Evolutionary conservation across 192 early-diverging fungal species (phyloP).

Genomic region (Obelidium mucronatum): DNA sequence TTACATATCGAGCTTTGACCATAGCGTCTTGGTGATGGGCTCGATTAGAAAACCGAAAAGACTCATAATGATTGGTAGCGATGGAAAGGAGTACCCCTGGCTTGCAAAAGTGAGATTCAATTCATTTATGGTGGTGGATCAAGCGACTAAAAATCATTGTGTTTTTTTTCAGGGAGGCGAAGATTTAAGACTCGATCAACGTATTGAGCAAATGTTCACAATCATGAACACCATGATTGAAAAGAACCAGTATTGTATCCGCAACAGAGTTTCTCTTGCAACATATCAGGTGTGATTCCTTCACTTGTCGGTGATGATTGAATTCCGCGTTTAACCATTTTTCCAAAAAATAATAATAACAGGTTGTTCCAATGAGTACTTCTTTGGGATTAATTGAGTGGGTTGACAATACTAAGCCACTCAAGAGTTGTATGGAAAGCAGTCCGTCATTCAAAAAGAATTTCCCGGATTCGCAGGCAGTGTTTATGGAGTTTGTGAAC

Average conservation of each 20-base stretch:
- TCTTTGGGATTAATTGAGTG: slow-evolving; percentile 79
- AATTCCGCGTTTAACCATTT: background rate
- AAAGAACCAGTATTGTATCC: slow-evolving; percentile 59
- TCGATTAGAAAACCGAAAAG: slow-evolving; percentile 79
- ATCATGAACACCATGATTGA: slow-evolving; percentile 79
- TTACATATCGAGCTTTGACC: slow-evolving; percentile 71
- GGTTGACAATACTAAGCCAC: slow-evolving; percentile 74
- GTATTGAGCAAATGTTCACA: slow-evolving; percentile 77
- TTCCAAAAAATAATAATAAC: background rate
- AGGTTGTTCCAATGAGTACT: slow-evolving; percentile 59
- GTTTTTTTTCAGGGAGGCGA: slow-evolving; percentile 71
- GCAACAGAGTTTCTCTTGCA: slow-evolving; percentile 61
- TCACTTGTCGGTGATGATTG: background rate
- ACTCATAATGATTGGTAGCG: slow-evolving; percentile 72
- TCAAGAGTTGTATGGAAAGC: slow-evolving; percentile 66
- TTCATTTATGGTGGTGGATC: too few relatives aligned
- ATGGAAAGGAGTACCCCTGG: slow-evolving; percentile 76
- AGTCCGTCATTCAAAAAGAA: slow-evolving; percentile 53
- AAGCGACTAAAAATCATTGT: background rate
- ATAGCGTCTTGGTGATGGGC: slow-evolving; percentile 67
- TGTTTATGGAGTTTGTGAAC: slow-evolving; percentile 58
- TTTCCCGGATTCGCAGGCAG: slow-evolving; percentile 47
- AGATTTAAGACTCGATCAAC: slow-evolving; percentile 79
- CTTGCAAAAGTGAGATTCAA: slow-evolving; percentile 73
- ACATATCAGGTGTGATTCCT: slow-evolving; percentile 70